These are phyloP conservation scores for Mycena citricolor DNA, from an alignment of 1,284 basidiomycete species.

Conservation along the genomic window DNA sequence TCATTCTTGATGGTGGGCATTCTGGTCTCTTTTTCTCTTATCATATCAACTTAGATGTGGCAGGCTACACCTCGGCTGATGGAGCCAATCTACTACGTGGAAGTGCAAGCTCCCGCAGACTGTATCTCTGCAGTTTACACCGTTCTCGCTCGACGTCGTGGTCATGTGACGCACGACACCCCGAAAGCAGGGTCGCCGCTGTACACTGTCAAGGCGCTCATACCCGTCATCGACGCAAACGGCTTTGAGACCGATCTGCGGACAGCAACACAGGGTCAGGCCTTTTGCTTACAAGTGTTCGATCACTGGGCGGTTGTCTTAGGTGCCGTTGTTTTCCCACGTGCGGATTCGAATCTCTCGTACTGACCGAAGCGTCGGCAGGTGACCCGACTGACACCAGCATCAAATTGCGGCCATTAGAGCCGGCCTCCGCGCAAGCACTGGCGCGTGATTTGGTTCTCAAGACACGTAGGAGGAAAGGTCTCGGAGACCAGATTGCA, in stretches of 20 bases:
- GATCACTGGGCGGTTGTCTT: conserved; percentile 99
- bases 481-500: conserved; percentile 89
- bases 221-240: conserved; percentile 98
- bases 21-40: conserved; percentile 12
- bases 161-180: conserved; percentile 96
- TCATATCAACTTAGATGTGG: conserved; percentile 5
- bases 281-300: conserved; percentile 94
- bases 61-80: conserved; percentile 89
- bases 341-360: conserved; percentile 15
- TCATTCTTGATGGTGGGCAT: conserved; percentile 88
- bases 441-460: conserved; percentile 91
- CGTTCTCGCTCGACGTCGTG: conserved; percentile 92
- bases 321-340: conserved; percentile 47
- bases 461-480: conserved; percentile 95
- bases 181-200: conserved; percentile 97
- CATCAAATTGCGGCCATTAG: conserved; percentile 92
- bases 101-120: conserved; percentile 97
- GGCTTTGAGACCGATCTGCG: conserved; percentile 98
- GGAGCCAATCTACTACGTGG: conserved; percentile 98
- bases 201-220: conserved; percentile 96
- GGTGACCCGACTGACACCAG: conserved; percentile 95
- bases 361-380: conserved; percentile 29
- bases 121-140: conserved; percentile 98
- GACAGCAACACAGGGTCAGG: conserved; percentile 96
- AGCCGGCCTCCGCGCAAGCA: conserved; percentile 94